A percentile compares a stretch with the other conserved stretches of the same genome.
Evolutionary conservation across 306 rosid species (phyloP).

Genomic region (Pyrus pyrifolia): DNA sequence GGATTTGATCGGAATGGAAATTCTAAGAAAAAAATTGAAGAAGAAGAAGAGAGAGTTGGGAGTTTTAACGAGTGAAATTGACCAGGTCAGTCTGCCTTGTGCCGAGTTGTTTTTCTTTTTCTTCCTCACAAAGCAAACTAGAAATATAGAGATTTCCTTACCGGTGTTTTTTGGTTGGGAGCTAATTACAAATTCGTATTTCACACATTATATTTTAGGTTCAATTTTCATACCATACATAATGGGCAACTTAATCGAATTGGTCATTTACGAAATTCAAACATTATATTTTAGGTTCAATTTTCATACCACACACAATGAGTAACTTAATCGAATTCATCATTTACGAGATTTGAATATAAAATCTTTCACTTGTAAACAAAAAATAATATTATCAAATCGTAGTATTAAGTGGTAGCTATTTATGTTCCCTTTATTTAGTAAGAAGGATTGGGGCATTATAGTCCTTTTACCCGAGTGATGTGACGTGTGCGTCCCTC

Average conservation of each 20-base stretch:
- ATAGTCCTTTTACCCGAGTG: background rate
- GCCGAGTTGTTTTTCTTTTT: background rate
- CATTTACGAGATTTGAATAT: rapidly evolving
- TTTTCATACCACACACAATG: too few species aligned
- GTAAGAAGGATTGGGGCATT: background rate
- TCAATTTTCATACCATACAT: too few species aligned
- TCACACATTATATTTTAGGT: rapidly evolving
- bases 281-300: too few species aligned
- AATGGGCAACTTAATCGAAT: too few species aligned
- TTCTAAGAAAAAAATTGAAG: background rate
- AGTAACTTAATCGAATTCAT: rapidly evolving
- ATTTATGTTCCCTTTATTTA: too few species aligned
- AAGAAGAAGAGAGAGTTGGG: background rate
- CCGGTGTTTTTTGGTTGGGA: background rate
- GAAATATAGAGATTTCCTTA: background rate
- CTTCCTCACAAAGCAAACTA: conserved; percentile 24
- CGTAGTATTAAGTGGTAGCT: rapidly evolving
- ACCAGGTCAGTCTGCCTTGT: conserved; percentile 3
- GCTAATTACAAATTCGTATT: too few species aligned
- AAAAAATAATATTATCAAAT: too few species aligned
- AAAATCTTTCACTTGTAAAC: rapidly evolving
- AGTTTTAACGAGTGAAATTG: conserved; percentile 11
- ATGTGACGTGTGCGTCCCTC: background rate
- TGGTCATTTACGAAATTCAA: too few species aligned
- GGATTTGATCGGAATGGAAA: background rate